phyloP scores from a whole-genome alignment of 202 grass and related monocot species.

The Bolboschoenoplectus hybrid region DNA sequence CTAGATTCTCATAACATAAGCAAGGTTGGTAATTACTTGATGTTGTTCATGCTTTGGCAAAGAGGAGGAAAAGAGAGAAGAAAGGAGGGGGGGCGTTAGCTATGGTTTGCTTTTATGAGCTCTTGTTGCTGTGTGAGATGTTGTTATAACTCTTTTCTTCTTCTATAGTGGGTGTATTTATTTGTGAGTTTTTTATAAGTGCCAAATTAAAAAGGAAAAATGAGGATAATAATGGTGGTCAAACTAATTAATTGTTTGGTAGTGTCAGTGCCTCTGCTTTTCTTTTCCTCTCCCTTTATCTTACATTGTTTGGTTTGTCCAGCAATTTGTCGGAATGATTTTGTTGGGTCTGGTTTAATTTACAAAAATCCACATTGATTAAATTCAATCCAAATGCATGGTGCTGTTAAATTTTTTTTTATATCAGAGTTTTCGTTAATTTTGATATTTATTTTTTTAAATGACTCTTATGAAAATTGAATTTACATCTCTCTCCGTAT shows the following conservation, averaged over 20 bases:
- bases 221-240: constrained; percentile 42
- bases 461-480: too few species aligned
- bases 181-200: constrained; percentile 34
- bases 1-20: constrained; percentile 39
- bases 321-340: constrained; percentile 29
- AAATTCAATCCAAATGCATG: too few species aligned
- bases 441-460: too few species aligned
- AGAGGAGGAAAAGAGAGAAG: not conserved
- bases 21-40: constrained; percentile 20
- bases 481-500: too few species aligned
- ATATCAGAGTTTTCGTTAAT: too few species aligned
- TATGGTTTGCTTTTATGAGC: constrained; percentile 33
- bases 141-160: constrained; percentile 35
- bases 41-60: constrained; percentile 34
- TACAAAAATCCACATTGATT: not conserved
- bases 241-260: constrained; percentile 39
- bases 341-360: constrained; percentile 18
- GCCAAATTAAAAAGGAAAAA: constrained; percentile 12
- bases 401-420: not conserved
- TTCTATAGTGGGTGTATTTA: constrained; percentile 42
- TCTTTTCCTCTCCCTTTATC: not conserved
- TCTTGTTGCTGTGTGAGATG: constrained; percentile 29
- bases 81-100: too few species aligned
- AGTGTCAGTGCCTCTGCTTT: constrained; percentile 11
- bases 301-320: constrained; percentile 27